Conservation (phyloP, 768 basidiomycete species). For the Xerocomus brunneocitrinus region DNA sequence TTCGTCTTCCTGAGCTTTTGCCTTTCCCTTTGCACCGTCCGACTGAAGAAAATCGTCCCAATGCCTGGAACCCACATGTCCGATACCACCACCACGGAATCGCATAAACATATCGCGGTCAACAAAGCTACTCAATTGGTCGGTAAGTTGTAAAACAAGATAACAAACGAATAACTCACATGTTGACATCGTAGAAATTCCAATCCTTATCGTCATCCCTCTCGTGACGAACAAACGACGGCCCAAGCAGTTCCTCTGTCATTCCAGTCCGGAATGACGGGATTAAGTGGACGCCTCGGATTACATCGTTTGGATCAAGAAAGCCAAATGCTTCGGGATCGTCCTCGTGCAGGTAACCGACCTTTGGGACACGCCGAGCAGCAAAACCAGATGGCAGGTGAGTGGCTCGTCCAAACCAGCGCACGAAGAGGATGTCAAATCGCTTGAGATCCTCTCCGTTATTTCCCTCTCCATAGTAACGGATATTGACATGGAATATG, state of each 20-base stretch:
- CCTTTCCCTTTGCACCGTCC: background rate
- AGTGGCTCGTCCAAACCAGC: background rate
- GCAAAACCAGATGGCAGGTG: background rate
- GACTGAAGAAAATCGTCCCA: conserved; percentile 1
- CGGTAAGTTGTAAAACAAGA: too few relatives aligned
- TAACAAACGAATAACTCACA: conserved; percentile 18
- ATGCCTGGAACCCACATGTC: conserved; percentile 20
- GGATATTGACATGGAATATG: background rate
- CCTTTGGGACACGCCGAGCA: background rate
- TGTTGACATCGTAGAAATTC: conserved; percentile 29
- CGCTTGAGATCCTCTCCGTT: background rate
- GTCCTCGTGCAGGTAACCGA: background rate
- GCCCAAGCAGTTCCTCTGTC: background rate
- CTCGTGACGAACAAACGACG: background rate
- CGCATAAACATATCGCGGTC: conserved; percentile 2
- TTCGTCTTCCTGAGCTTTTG: too few relatives aligned
- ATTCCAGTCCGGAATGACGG: background rate
- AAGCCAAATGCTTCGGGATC: background rate
- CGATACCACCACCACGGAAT: conserved; percentile 26
- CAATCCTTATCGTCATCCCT: conserved; percentile 20
- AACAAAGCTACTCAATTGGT: background rate
- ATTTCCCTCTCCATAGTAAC: background rate
- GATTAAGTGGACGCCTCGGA: background rate
- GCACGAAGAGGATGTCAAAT: conserved; percentile 3
- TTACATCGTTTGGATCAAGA: background rate